Conservation (phyloP, 306 rosid species). For the Oemleria cerasiformis region DNA sequence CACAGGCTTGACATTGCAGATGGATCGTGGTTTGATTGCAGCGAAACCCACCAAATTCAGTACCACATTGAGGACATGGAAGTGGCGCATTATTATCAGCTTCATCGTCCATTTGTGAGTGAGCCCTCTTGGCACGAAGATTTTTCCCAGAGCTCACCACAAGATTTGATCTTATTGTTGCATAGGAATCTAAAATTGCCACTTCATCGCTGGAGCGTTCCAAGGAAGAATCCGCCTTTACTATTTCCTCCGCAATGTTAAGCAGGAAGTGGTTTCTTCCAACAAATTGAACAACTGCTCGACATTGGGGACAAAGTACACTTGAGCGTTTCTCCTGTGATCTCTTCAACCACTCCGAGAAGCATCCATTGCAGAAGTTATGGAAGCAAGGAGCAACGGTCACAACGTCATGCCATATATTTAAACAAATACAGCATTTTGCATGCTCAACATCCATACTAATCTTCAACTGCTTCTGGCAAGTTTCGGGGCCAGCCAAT, state of each 20-base stretch:
- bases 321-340: slow-evolving; percentile 61
- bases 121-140: slow-evolving; percentile 47
- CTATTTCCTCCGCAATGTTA: slow-evolving; percentile 61
- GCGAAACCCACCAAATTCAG: slow-evolving; percentile 57
- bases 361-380: slow-evolving; percentile 96
- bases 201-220: slow-evolving; percentile 66
- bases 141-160: slow-evolving; percentile 53
- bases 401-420: slow-evolving; percentile 88
- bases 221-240: slow-evolving; percentile 68
- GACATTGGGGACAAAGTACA: slow-evolving; percentile 91
- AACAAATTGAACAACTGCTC: slow-evolving; percentile 80
- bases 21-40: slow-evolving; percentile 64
- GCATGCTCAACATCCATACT: slow-evolving; percentile 70
- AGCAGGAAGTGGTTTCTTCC: slow-evolving; percentile 88
- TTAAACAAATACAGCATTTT: slow-evolving; percentile 92
- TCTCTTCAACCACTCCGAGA: slow-evolving; percentile 88
- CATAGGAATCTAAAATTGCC: slow-evolving; percentile 64
- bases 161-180: slow-evolving; percentile 73
- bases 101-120: slow-evolving; percentile 37
- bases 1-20: slow-evolving; percentile 87
- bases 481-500: slow-evolving; percentile 45
- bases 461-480: slow-evolving; percentile 58
- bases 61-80: slow-evolving; percentile 86
- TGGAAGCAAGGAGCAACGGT: slow-evolving; percentile 91
- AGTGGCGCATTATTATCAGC: slow-evolving; percentile 34